Evolutionary conservation across 2,329 filamentous ascomycete genomes (phyloP), one percentile per base, ranked within the genome.

Genomic region (Zasmidium angulare): DNA sequence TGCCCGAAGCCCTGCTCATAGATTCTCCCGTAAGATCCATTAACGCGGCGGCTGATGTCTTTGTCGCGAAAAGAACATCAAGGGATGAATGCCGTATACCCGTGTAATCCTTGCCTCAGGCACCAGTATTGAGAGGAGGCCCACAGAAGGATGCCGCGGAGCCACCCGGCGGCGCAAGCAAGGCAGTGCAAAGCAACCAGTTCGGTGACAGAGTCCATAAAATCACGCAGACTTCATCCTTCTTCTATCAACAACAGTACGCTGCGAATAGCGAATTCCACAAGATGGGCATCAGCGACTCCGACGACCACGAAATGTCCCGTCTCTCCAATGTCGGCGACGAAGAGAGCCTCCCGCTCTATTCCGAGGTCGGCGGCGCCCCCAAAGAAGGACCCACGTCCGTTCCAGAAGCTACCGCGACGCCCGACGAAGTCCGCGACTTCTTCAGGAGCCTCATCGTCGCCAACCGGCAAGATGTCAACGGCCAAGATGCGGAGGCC

Each of bases 391-490:
- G n/a, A n/a, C n/a, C n/a, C n/a, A n/a, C n/a, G n/a, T n/a, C n/a
- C n/a, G 21, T 55, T 1, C 63, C 63, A 0, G 29, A 49, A 2
- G 43, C 46, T 11, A 60, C 46, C 20, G 64, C 62, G 23, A 59
- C 46, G 9, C 56, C 64, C 17, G 56, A 61, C 12, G 54, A 63
- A 48, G 58, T 66, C 12, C 64, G 62, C 46, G 59, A 59, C 1
- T 65, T 54, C 49, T 26, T 66, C 1, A 26, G 53, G 2, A 31
- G 53, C 1, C 46, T 64, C 1, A 24, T 64, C 2, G 51, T 55
- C 19, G 14, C 43, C 2, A 59, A 49, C 1, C 24, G 55, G 12
- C 23, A 29, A 17, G n/a, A 64, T 3, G 24, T 51, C 2, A 20
- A 21, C n/a, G 58, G n/a, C n/a, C n/a, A 59, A 17, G 29, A 60